Conservation (phyloP, 345 rosid genomes). For the Acer campestre region DNA sequence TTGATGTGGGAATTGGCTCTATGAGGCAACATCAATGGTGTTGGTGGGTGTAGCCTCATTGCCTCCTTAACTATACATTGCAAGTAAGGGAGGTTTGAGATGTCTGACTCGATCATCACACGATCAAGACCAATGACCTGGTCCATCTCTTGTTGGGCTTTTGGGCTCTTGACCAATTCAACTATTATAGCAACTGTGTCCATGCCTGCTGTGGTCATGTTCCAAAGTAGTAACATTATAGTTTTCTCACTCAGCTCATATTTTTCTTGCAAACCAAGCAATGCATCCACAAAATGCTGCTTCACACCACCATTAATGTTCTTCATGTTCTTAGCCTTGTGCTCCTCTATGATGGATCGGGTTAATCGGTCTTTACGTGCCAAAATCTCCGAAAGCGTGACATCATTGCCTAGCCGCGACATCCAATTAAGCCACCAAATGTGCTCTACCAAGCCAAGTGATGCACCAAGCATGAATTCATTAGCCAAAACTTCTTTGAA, state of each 20-base stretch:
- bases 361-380: constrained; percentile 28
- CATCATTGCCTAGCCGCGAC: constrained; percentile 19
- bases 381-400: constrained; percentile 15
- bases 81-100: constrained; percentile 25
- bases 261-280: constrained; percentile 26
- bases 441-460: constrained; percentile 24
- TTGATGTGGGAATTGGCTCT: constrained; percentile 34
- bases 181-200: constrained; percentile 42
- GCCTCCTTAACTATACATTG: constrained; percentile 28
- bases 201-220: constrained; percentile 52
- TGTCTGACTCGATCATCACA: constrained; percentile 18
- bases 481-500: constrained; percentile 28
- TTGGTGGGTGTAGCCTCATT: constrained; percentile 47
- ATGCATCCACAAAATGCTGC: constrained; percentile 35
- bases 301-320: constrained; percentile 10
- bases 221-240: constrained; percentile 46
- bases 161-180: constrained; percentile 40
- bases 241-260: constrained; percentile 38
- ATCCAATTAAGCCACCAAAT: constrained; percentile 42
- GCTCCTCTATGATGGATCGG: constrained; percentile 31
- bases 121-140: background rate
- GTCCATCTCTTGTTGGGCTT: too few relatives aligned
- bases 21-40: constrained; percentile 54
- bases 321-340: background rate
- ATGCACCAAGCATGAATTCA: constrained; percentile 23